A percentile compares a stretch with the other conserved stretches of the same genome.
These are phyloP conservation scores for Bruguiera sexangula DNA, from an alignment of 345 rosid species.

Conservation along the genomic window DNA sequence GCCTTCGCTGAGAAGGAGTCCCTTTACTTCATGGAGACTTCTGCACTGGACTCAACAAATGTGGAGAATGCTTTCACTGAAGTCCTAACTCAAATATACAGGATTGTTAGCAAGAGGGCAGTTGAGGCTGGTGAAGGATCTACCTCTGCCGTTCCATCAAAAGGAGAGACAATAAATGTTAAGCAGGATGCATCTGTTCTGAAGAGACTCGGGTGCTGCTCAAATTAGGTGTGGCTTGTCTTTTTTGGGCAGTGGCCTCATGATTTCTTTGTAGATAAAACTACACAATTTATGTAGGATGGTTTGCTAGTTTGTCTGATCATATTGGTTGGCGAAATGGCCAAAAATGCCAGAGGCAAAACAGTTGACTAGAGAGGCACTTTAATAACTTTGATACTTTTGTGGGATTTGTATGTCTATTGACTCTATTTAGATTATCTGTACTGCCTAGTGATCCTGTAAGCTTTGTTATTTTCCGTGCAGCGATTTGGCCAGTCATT, in stretches of 20 bases:
- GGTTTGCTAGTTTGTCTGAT: no score
- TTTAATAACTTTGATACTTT: no score
- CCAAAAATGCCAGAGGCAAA: no score
- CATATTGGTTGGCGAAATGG: no score
- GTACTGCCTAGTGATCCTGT: no score
- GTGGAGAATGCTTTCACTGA: conserved; percentile 14
- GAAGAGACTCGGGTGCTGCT: conserved; percentile 41
- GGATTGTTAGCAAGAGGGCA: conserved; percentile 2
- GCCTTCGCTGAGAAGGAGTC: conserved; percentile 11
- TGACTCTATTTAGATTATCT: no score
- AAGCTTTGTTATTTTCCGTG: no score
- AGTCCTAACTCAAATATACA: neutral
- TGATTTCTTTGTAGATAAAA: conserved; percentile 17
- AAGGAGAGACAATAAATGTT: neutral
- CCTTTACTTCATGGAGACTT: conserved; percentile 16
- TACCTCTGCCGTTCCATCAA: neutral
- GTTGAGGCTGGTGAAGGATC: conserved; percentile 4
- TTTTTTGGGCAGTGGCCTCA: neutral
- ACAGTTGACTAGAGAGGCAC: no score
- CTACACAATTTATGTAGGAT: neutral
- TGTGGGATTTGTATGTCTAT: no score
- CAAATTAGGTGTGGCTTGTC: conserved; percentile 8
- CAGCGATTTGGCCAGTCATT: no score
- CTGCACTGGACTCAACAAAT: conserved; percentile 13
- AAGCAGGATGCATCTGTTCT: conserved; percentile 15